Percentiles rank a stretch among this genome's conserved stretches.
Evolutionary conservation across 495 filamentous ascomycete species (phyloP).

Genomic region (Aspergillus sclerotiicarbonarius): DNA sequence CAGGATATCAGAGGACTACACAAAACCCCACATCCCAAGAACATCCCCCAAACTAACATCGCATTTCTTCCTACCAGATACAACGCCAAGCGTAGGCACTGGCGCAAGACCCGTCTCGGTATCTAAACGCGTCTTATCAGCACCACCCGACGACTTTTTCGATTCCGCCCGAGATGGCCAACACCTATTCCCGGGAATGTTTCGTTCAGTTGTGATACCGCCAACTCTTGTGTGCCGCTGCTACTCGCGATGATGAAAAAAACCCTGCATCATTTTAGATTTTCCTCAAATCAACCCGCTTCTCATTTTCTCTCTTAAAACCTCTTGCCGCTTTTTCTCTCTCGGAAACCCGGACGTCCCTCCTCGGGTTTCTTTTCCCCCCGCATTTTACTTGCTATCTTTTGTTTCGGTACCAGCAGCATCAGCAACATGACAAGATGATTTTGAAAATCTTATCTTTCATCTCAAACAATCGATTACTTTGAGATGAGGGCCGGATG

Average conservation of each 20-base stretch:
- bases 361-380: background rate
- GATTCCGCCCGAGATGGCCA: slow-evolving; percentile 22
- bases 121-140: slow-evolving; percentile 60
- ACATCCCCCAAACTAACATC: slow-evolving; percentile 22
- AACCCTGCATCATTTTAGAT: slow-evolving; percentile 15
- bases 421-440: background rate
- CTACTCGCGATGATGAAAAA: slow-evolving; percentile 19
- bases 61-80: slow-evolving; percentile 59
- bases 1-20: background rate
- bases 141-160: slow-evolving; percentile 4
- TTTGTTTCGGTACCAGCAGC: background rate
- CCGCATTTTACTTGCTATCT: background rate
- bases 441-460: background rate
- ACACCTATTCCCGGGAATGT: slow-evolving; percentile 15
- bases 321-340: background rate
- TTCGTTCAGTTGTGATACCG: slow-evolving; percentile 29
- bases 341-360: background rate
- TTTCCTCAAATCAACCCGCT: slow-evolving; percentile 9
- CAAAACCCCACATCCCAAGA: slow-evolving; percentile 2
- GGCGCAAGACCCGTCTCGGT: slow-evolving; percentile 99
- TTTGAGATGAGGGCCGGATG: background rate
- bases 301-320: slow-evolving; percentile 4
- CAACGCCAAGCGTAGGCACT: slow-evolving; percentile 99
- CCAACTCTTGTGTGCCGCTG: slow-evolving; percentile 10
- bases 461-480: background rate